Base-by-base conservation (phyloP, 2,329 filamentous ascomycete genomes). In the Mollisiaceae sp. region DNA sequence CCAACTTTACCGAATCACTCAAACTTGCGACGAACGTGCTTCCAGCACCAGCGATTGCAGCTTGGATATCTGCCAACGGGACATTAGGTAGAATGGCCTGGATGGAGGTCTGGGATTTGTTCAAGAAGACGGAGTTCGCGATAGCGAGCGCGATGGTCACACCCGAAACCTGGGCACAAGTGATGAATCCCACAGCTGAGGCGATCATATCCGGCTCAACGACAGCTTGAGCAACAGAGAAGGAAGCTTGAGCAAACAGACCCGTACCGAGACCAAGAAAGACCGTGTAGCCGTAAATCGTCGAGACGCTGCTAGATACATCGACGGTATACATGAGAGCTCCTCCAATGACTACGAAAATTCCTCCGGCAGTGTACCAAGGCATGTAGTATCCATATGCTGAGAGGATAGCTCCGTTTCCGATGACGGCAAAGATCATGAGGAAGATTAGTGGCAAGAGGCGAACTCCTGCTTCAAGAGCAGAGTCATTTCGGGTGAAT, bases 401-500 rank as follows among this genome's bases (percentile, higher is more conserved):
- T 5, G 76, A 76, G 11, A 79, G 68, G n/a, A 76, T 64, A 2
- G 67, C 70, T 32, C 78, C 78, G 22, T 77, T 74, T 12, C 68
- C 20, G 36, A 79, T 74, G n/a, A 77, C 72, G 12, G 72, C 71
- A 43, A 78, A 68, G 15, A 77, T 75, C 62, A 79, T 71, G 6
- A 76, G 68, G 38, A 78, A 65, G 64, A 79, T 76, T n/a, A 76
- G 70, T 2, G 78, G 77, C 0, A 80, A 71, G 18, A 79, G 74
- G 8, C 78, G 71, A 18, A 80, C 75, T 45, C 76, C 75, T 12
- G 77, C 73, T 63, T 79, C 85, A 15, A 85, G 81, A 8, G 81
- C 81, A 1, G 79, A 77, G 32, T 84, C 76, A 45, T 79, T 79
- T 12, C 81, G 78, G 39, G 85, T 82, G 63, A 83, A 83, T 59